Conservation (phyloP, 192 early-diverging fungal species). For the Umbelopsis sp. region DNA sequence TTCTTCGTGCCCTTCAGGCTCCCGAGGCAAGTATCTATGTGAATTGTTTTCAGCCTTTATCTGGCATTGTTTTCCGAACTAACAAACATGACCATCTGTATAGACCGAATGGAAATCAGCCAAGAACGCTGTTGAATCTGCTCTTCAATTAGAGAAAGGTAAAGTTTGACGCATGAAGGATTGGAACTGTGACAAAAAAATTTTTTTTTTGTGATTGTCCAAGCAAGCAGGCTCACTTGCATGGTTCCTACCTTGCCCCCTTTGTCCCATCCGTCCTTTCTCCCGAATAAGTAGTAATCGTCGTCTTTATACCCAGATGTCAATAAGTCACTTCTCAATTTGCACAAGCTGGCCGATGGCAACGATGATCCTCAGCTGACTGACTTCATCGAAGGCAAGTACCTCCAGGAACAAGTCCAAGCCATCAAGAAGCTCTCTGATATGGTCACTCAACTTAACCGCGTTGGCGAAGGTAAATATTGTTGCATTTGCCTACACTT, state of each 20-base stretch:
- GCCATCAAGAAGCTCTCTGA: slow-evolving; percentile 58
- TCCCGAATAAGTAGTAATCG: not conserved
- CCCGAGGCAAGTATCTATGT: slow-evolving; percentile 37
- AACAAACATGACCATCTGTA: not conserved
- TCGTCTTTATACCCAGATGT: slow-evolving; percentile 42
- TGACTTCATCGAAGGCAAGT: slow-evolving; percentile 54
- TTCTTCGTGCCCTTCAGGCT: slow-evolving; percentile 52
- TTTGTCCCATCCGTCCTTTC: too few species aligned
- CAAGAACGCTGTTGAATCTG: slow-evolving; percentile 58
- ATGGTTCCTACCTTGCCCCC: not conserved
- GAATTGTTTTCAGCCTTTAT: not conserved
- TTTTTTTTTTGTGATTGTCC: not conserved
- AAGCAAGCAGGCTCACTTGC: too few species aligned
- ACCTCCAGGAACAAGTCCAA: slow-evolving; percentile 55
- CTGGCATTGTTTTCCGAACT: not conserved
- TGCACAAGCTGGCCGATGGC: slow-evolving; percentile 53
- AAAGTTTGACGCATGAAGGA: not conserved
- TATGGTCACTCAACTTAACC: slow-evolving; percentile 57
- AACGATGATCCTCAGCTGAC: slow-evolving; percentile 57
- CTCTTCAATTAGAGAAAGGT: slow-evolving; percentile 59
- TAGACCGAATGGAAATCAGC: slow-evolving; percentile 57
- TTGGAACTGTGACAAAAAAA: too few species aligned
- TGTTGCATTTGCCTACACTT: not conserved
- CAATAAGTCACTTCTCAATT: slow-evolving; percentile 57
- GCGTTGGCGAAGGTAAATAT: slow-evolving; percentile 51